Percentiles rank a stretch among this genome's conserved stretches.
These are phyloP conservation scores for Candida methanosorbosa DNA, from an alignment of 805 yeast genomes.

Conservation along the genomic window DNA sequence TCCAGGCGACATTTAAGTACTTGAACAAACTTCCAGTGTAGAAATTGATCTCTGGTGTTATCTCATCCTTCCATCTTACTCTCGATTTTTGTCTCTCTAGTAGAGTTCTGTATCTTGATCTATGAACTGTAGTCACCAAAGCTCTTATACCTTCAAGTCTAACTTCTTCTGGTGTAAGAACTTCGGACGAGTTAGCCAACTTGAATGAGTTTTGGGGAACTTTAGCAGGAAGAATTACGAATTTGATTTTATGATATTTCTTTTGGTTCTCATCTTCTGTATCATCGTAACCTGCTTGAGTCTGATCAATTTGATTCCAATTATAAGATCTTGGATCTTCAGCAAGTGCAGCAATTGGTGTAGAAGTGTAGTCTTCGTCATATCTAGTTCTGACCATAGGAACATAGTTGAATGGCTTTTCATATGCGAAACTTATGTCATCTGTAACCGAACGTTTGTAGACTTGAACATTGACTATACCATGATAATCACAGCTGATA, in stretches of 20 bases:
- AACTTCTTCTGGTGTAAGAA: slow-evolving; percentile 74
- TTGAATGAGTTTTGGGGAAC: slow-evolving; percentile 44
- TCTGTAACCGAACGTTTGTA: slow-evolving; percentile 30
- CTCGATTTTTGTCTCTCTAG: slow-evolving; percentile 32
- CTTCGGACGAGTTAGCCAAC: slow-evolving; percentile 37
- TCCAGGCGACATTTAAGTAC: slow-evolving; percentile 37
- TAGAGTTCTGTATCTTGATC: slow-evolving; percentile 39
- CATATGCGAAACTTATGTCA: background rate
- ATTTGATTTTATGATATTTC: slow-evolving; percentile 60
- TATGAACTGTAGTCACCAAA: slow-evolving; percentile 52
- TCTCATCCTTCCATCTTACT: slow-evolving; percentile 30
- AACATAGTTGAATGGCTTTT: slow-evolving; percentile 22
- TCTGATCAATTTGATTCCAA: slow-evolving; percentile 91
- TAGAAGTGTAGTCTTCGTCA: slow-evolving; percentile 53
- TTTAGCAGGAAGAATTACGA: slow-evolving; percentile 78
- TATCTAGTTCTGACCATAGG: slow-evolving; percentile 71
- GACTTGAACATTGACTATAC: slow-evolving; percentile 70
- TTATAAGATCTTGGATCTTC: slow-evolving; percentile 50
- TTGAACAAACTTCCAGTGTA: slow-evolving; percentile 80
- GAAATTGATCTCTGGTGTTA: slow-evolving; percentile 68
- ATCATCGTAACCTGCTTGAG: slow-evolving; percentile 86
- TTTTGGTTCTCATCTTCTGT: slow-evolving; percentile 46
- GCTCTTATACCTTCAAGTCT: slow-evolving; percentile 83
- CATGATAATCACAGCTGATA: slow-evolving; percentile 62
- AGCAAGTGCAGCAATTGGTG: slow-evolving; percentile 48